These are phyloP conservation scores for Solanum bulbocastanum DNA, from an alignment of 257 asterid species.

Conservation along the genomic window DNA sequence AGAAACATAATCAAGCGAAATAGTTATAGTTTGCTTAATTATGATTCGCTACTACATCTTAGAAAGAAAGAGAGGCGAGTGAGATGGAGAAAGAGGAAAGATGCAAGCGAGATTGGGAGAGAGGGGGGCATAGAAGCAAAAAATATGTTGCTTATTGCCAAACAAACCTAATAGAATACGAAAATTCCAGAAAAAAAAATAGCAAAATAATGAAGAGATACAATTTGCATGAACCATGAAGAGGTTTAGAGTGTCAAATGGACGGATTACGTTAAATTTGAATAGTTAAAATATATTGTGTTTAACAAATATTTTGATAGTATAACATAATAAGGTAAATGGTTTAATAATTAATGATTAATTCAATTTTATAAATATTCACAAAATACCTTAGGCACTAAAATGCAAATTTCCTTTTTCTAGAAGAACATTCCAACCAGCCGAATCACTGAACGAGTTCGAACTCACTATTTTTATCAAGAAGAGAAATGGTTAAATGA, in stretches of 20 bases:
- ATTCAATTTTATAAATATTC: background rate
- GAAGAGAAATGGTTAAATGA: background rate
- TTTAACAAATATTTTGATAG: no score
- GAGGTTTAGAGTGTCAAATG: background rate
- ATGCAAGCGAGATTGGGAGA: background rate
- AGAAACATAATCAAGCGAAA: no score
- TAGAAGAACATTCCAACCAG: background rate
- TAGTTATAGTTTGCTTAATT: background rate
- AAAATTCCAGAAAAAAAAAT: no score
- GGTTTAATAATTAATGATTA: no score
- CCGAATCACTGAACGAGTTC: background rate
- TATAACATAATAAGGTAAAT: no score
- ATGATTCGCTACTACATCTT: background rate
- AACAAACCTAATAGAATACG: background rate
- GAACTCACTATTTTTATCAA: background rate
- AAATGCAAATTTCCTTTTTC: background rate
- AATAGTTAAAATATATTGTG: background rate
- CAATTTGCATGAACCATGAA: background rate
- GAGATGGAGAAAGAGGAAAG: background rate
- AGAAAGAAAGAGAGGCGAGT: background rate
- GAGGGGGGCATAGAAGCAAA: no score
- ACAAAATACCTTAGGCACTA: background rate
- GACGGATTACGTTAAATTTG: background rate
- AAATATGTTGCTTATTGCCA: background rate
- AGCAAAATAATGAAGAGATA: no score